These are phyloP conservation scores for Hypoxylon perforatum DNA, from an alignment of 495 filamentous ascomycete genomes.

Conservation along the genomic window DNA sequence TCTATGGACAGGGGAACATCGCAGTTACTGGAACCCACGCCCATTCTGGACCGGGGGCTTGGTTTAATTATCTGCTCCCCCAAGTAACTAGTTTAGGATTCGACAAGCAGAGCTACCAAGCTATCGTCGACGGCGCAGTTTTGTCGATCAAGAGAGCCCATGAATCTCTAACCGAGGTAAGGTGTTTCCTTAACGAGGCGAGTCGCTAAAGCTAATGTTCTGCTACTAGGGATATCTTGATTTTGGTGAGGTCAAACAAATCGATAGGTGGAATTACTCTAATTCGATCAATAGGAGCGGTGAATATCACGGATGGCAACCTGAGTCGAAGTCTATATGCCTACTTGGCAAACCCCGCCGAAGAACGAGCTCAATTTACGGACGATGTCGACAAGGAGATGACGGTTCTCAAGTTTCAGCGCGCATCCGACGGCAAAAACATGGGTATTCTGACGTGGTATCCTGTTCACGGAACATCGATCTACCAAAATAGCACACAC, in stretches of 20 bases:
- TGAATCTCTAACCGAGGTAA: constrained; percentile 74
- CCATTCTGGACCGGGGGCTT: constrained; percentile 91
- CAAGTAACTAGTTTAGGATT: constrained; percentile 92
- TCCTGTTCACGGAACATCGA: constrained; percentile 90
- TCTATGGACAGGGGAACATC: constrained; percentile 82
- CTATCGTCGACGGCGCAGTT: constrained; percentile 87
- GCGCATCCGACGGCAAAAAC: constrained; percentile 68
- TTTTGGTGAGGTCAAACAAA: constrained; percentile 44
- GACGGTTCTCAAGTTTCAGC: constrained; percentile 83
- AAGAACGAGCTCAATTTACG: constrained; percentile 78
- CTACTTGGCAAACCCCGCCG: constrained; percentile 87
- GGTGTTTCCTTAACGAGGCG: not conserved
- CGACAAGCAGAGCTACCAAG: constrained; percentile 85
- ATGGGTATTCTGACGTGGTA: constrained; percentile 90
- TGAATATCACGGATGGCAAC: constrained; percentile 73
- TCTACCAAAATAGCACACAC: constrained; percentile 92
- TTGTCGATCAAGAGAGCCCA: constrained; percentile 88
- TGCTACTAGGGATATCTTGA: constrained; percentile 55
- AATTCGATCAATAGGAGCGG: constrained; percentile 37
- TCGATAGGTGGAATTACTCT: constrained; percentile 19
- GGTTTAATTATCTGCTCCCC: constrained; percentile 95
- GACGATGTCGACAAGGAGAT: constrained; percentile 83
- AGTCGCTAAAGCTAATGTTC: constrained; percentile 15
- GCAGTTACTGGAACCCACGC: constrained; percentile 93
- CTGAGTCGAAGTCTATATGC: constrained; percentile 88